Evolutionary conservation across 495 filamentous ascomycete species (phyloP).

Genomic region (Hypoxylon cercidicola): DNA sequence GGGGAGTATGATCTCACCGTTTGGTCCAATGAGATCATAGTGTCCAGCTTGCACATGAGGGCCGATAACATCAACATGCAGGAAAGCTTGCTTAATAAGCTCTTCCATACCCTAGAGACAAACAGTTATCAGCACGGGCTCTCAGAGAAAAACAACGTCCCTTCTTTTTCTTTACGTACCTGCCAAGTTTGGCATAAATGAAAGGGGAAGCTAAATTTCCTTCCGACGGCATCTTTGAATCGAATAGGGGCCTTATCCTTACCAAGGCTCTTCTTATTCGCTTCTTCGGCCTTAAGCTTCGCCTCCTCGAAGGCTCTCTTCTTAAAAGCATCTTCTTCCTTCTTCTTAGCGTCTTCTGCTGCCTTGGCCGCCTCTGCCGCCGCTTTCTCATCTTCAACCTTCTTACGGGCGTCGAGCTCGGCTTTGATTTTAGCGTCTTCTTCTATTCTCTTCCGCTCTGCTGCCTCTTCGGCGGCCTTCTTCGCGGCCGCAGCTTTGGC

Average conservation of each 20-base stretch:
- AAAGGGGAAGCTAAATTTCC: conserved; percentile 88
- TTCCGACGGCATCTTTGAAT: conserved; percentile 86
- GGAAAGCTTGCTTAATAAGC: conserved; percentile 86
- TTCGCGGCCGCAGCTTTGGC: conserved; percentile 38
- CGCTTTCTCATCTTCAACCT: conserved; percentile 53
- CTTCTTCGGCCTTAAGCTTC: conserved; percentile 63
- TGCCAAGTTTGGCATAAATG: conserved; percentile 82
- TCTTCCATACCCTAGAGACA: conserved; percentile 78
- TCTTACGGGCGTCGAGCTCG: conserved; percentile 54
- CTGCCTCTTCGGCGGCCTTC: conserved; percentile 37
- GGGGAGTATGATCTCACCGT: conserved; percentile 88
- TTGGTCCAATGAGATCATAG: conserved; percentile 84
- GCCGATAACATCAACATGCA: conserved; percentile 84
- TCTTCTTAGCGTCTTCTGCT: conserved; percentile 50
- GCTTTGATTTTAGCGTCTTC: conserved; percentile 58
- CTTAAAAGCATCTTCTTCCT: conserved; percentile 58
- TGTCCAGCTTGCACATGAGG: conserved; percentile 85
- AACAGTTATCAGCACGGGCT: conserved; percentile 23
- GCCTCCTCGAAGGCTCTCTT: conserved; percentile 57
- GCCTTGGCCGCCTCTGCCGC: conserved; percentile 36
- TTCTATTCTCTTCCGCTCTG: conserved; percentile 36
- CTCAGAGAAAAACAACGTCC: not conserved
- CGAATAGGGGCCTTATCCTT: conserved; percentile 70
- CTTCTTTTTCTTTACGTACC: conserved; percentile 59
- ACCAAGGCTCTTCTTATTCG: conserved; percentile 53